A percentile compares a stretch with the other conserved stretches of the same genome.
phyloP scores from a whole-genome alignment of 148 eudicot genomes.

The Linanthus parryae region DNA sequence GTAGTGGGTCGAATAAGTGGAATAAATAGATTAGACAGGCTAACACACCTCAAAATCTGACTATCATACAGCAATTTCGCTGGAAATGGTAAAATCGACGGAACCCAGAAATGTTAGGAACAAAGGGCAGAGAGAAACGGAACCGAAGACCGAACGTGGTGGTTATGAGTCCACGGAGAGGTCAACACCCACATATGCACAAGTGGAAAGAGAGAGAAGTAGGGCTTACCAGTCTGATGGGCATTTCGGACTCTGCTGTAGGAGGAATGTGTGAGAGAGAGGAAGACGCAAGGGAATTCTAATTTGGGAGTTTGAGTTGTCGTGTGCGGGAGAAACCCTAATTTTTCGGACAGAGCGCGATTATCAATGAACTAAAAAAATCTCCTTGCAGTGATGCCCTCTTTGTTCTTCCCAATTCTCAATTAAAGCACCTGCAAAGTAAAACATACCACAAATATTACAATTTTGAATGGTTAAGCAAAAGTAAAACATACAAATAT shows the following conservation, averaged over 20 bases:
- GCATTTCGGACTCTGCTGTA: constrained; percentile 1
- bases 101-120: constrained; percentile 1
- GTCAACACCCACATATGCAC: not conserved
- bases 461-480: too few species aligned
- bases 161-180: not conserved
- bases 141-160: not conserved
- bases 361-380: too few species aligned
- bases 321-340: constrained; percentile 8
- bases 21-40: too few species aligned
- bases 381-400: not conserved
- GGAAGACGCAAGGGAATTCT: too few species aligned
- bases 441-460: too few species aligned
- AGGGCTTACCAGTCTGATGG: constrained; percentile 1
- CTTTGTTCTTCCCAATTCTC: not conserved
- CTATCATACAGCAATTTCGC: not conserved
- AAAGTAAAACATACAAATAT: too few species aligned
- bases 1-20: too few species aligned
- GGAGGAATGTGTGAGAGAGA: not conserved
- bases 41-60: not conserved
- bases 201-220: not conserved
- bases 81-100: not conserved
- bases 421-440: too few species aligned
- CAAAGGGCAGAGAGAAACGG: not conserved
- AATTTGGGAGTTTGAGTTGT: too few species aligned
- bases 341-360: constrained; percentile 5